A percentile compares a stretch with the other conserved stretches of the same genome.
phyloP scores from a whole-genome alignment of 2,329 filamentous ascomycete genomes.

The Trematosphaeria pertusa region DNA sequence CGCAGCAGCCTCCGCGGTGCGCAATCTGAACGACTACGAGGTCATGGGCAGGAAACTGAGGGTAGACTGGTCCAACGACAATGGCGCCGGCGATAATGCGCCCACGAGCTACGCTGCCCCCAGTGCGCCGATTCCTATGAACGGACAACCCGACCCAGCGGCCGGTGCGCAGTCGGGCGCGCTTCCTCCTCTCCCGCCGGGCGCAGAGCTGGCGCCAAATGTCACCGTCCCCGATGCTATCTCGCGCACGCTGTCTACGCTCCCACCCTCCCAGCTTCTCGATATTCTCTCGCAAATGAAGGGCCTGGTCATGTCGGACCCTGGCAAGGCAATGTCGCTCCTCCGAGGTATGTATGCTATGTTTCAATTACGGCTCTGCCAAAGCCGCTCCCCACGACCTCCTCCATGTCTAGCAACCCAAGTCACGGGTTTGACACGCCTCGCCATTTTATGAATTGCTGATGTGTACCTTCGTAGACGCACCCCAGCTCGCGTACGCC shows the following conservation, averaged over 20 bases:
- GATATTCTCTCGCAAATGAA: constrained; percentile 97
- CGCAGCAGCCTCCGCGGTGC: constrained; percentile 89
- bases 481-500: constrained; percentile 91
- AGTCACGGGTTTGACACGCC: no score
- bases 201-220: constrained; percentile 82
- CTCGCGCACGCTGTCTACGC: constrained; percentile 84
- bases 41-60: constrained; percentile 93
- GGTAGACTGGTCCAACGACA: constrained; percentile 96
- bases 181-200: constrained; percentile 82
- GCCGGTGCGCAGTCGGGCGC: constrained; percentile 54
- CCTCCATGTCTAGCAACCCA: no score
- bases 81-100: constrained; percentile 68
- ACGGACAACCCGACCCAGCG: constrained; percentile 52
- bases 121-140: constrained; percentile 35
- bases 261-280: constrained; percentile 87
- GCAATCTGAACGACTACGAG: constrained; percentile 94
- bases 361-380: no score
- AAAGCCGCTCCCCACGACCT: no score
- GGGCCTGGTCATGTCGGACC: constrained; percentile 80
- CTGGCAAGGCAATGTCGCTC: constrained; percentile 82
- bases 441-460: no score
- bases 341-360: no score
- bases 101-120: constrained; percentile 56
- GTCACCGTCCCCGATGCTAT: constrained; percentile 89
- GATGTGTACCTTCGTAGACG: no score